A percentile compares a stretch with the other conserved stretches of the same genome.
Evolutionary conservation across 305 asterid species (phyloP).

Genomic region (Rubia balearica): DNA sequence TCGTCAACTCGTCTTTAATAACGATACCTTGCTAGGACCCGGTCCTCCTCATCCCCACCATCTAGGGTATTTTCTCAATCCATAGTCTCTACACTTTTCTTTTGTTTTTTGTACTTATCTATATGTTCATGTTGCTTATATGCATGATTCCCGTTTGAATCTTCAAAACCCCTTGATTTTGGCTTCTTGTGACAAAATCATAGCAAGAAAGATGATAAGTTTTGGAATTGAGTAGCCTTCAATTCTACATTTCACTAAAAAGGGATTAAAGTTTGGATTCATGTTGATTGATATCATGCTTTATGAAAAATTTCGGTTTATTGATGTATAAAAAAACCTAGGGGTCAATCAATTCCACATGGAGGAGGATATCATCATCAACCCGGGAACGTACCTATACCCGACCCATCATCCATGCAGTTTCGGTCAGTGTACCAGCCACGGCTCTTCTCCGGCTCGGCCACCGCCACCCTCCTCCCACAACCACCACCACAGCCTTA

Average conservation of each 20-base stretch:
- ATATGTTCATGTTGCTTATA: neutral
- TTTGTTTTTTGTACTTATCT: neutral
- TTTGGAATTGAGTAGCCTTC: constrained; percentile 1
- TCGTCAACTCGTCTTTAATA: constrained; percentile 71
- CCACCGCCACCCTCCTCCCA: constrained; percentile 27
- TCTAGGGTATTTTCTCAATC: constrained; percentile 32
- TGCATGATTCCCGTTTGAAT: neutral
- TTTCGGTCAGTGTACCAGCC: constrained; percentile 53
- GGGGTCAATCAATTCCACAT: constrained; percentile 49
- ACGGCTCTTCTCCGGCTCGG: constrained; percentile 38
- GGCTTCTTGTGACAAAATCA: neutral
- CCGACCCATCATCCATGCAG: constrained; percentile 29
- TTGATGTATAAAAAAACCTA: constrained; percentile 4
- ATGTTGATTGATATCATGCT: neutral
- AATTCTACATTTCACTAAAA: neutral
- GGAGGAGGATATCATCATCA: constrained; percentile 32
- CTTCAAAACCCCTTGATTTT: neutral
- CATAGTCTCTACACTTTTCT: no score
- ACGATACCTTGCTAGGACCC: constrained; percentile 49
- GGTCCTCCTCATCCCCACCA: constrained; percentile 18
- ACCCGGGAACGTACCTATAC: constrained; percentile 19
- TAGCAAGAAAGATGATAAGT: neutral
- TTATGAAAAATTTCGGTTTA: neutral
- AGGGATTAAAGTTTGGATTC: neutral
- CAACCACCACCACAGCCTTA: constrained; percentile 18